Base-by-base conservation (phyloP, 192 early-diverging fungal genomes). In the Backusella macrospora region DNA sequence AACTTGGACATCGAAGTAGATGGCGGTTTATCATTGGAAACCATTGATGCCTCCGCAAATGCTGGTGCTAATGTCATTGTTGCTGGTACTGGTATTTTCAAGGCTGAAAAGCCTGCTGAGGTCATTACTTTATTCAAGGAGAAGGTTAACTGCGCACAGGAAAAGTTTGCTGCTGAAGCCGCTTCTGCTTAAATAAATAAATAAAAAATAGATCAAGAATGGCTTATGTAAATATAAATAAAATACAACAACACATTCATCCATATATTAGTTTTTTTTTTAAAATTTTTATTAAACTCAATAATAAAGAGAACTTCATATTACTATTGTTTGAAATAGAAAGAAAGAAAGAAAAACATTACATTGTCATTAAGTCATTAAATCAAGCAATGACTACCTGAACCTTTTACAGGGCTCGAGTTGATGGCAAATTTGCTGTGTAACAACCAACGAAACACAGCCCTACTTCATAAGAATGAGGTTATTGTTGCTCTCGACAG, bases 51-150 rank as follows among this genome's bases (percentile, higher is more conserved):
- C n/a, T 92, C 93, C 18, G 91, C 95, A 18, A 81, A 91, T 65
- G 95, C 94, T 34, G 97, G 96, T 21, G 97, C 97, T 14, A 99
- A 99, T 80, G 96, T 99, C 9, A 99, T 99, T 86, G 97, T 99
- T 67, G 93, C 95, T 37, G 97, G 96, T 13, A 97, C 95, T 1
- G 89, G 90, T 0, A 90, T 99, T 13, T 99, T 98, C 84, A 92
- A 91, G 75, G 90, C 93, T 3, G 45, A 81, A 42, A 80, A 87
- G 26, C 96, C 95, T 7, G 78, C 80, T 6, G 89, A 89, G 12
- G 91, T 92, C 12, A 98, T 98, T 68, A 75, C 76, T 48, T 76
- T 71, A 0, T 85, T 94, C 63, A 82, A 85, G 40, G 76, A 83
- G 15, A 86, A 80, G 38, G 87, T 93, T 45, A 85, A 90, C 63